These are phyloP conservation scores for Salix udensis DNA, from an alignment of 345 rosid genomes.

Conservation along the genomic window DNA sequence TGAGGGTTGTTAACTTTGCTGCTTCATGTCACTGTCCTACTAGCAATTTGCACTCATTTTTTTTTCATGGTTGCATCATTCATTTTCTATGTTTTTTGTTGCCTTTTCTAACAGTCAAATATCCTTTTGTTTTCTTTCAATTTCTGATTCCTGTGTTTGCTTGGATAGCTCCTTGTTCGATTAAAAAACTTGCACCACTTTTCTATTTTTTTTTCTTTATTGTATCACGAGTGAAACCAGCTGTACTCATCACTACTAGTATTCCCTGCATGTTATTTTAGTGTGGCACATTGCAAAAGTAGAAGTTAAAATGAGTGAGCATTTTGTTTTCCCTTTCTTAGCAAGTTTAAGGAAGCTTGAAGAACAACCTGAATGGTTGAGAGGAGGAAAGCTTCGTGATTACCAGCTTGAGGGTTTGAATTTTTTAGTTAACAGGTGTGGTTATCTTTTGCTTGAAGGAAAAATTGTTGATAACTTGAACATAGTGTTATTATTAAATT, in stretches of 20 bases:
- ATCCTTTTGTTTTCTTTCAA: not conserved
- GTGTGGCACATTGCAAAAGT: not conserved
- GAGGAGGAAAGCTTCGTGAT: conserved; percentile 96
- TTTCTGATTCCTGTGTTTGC: not conserved
- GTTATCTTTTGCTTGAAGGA: conserved; percentile 12
- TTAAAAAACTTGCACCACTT: not conserved
- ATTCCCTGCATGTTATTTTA: not conserved
- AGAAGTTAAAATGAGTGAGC: not conserved
- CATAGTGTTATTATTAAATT: not conserved
- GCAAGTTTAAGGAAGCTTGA: conserved; percentile 95
- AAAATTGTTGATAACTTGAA: not conserved
- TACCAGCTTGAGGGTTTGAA: conserved; percentile 97
- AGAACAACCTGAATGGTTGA: conserved; percentile 95
- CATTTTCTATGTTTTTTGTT: no score
- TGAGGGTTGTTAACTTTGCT: not conserved
- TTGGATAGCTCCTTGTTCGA: not conserved
- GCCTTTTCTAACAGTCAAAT: not conserved
- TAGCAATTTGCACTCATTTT: not conserved
- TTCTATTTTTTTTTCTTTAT: not conserved
- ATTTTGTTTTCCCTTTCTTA: conserved; percentile 20
- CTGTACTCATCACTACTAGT: not conserved
- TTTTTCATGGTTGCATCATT: not conserved
- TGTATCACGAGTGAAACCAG: not conserved
- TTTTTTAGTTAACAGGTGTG: conserved; percentile 93
- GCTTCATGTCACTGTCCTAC: not conserved